These are phyloP conservation scores for Leptomonas pyrrhocoris DNA, from an alignment of 208 protist genomes.

Conservation along the genomic window DNA sequence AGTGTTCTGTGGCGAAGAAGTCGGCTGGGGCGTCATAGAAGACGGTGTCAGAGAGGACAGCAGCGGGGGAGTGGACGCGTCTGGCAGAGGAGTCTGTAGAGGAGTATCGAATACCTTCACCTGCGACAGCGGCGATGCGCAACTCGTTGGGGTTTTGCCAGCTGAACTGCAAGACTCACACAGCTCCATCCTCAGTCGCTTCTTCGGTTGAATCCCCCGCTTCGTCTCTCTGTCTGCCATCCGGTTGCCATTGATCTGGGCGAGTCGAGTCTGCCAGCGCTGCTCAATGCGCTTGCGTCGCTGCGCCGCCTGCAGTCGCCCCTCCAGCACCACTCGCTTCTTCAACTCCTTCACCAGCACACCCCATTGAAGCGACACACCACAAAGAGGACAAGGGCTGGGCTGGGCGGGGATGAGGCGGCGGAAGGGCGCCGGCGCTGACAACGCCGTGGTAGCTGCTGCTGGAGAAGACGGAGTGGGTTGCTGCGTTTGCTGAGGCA, in stretches of 20 bases:
- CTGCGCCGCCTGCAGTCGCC: constrained; percentile 38
- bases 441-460: neutral
- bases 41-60: neutral
- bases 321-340: constrained; percentile 51
- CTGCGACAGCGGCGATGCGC: neutral
- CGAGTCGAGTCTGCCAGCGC: constrained; percentile 43
- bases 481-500: too few species aligned
- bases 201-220: neutral
- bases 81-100: neutral
- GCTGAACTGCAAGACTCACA: too few species aligned
- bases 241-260: constrained; percentile 19
- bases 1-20: neutral
- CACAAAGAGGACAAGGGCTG: constrained; percentile 73
- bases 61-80: neutral
- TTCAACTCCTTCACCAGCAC: constrained; percentile 66
- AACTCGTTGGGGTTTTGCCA: too few species aligned
- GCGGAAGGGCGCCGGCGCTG: constrained; percentile 5
- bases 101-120: too few species aligned
- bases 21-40: neutral
- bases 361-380: constrained; percentile 65
- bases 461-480: neutral
- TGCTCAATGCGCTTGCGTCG: constrained; percentile 55
- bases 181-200: too few species aligned
- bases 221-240: neutral
- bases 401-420: constrained; percentile 28